Percentiles rank a stretch among this genome's conserved stretches.
Evolutionary conservation across 352 stramenopile species (phyloP).

Genomic region (Phytophthora syringae): DNA sequence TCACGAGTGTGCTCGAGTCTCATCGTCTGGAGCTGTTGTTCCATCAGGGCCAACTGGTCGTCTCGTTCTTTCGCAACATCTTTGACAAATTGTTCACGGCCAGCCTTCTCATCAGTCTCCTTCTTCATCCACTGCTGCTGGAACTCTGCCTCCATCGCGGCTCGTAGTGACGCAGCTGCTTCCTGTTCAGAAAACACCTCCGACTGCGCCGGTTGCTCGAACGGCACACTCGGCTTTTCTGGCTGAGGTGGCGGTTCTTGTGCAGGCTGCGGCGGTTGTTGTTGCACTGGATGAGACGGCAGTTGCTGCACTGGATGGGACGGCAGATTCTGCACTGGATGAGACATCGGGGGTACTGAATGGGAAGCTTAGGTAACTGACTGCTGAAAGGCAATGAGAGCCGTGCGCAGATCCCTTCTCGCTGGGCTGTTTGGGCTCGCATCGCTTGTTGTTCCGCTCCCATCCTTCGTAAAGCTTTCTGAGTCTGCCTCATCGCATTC

Average conservation of each 20-base stretch:
- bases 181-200: no score
- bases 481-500: no score
- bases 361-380: no score
- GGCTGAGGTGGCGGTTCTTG: no score
- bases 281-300: neutral
- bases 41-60: neutral
- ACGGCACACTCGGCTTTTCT: neutral
- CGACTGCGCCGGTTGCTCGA: no score
- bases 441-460: no score
- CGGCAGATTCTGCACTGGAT: no score
- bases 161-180: neutral
- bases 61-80: neutral
- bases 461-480: no score
- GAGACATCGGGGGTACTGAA: neutral
- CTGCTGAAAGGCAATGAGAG: no score
- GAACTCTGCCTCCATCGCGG: neutral
- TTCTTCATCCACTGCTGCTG: neutral
- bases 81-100: no score
- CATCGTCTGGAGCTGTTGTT: neutral
- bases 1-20: neutral
- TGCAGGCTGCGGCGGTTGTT: no score
- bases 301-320: no score
- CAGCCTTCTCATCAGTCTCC: neutral
- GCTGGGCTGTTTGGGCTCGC: neutral
- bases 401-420: neutral